Evolutionary conservation across 495 filamentous ascomycete genomes (phyloP), one percentile per base, ranked within the genome.

Genomic region (Daldinia childiae): DNA sequence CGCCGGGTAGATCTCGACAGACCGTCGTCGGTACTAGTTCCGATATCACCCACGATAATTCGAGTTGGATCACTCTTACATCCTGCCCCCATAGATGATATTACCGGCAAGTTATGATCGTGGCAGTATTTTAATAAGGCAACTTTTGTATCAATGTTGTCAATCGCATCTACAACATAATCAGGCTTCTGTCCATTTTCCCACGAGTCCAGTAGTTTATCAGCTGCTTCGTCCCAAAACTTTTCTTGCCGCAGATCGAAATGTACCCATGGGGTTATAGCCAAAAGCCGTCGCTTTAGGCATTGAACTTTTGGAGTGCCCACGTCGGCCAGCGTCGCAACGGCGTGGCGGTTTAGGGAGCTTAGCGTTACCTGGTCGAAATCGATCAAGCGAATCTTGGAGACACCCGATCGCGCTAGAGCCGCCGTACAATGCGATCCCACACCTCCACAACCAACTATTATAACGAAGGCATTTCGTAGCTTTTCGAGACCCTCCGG

Each of bases 351-450:
- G 79, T 99, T 99, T 48, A 99, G 82, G 2, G 92, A 95, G 55
- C 92, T 95, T 3, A 99, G 85, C 0, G 93, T 94, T 27, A 98
- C 96, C 84, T 99, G 95, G 80, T 99, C 95, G 76, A 99, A 99
- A 78, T 99, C 95, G 71, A 99, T 90, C 27, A 99, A 87, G 1
- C 96, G 91, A 58, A 99, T 87, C 60, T 89, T 90, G 32, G 90
- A 87, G 19, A 97, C 93, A 21, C 95, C 96, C 0, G 94, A 97
- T 26, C 95, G 91, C 6, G 94, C 89, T 15, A 99, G 87, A 19
- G 96, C 91, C 3, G 93, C 89, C 11, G 90, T 88, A 45, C 92
- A 93, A 82, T 98, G 96, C 1, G 93, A 97, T 62, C 95, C 95
- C 7, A 99, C 95, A 29, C 95, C 95, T 61, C 95, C 95, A 72